These are phyloP conservation scores for Ceratocystis colombiana DNA, from an alignment of 2,329 filamentous ascomycete species.

Conservation along the genomic window DNA sequence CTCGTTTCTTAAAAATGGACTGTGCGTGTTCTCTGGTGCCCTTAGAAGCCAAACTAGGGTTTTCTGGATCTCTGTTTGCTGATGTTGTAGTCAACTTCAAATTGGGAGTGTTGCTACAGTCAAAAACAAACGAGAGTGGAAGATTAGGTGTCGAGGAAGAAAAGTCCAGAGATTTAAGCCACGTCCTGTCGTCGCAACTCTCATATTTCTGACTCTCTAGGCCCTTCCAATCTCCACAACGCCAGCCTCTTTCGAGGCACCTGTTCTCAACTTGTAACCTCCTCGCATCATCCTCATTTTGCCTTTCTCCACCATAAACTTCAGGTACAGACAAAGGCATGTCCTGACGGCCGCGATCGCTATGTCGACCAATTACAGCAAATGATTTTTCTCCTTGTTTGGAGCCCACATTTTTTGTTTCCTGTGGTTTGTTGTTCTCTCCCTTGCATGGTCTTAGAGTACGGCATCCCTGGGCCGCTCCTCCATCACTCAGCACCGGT, in stretches of 20 bases:
- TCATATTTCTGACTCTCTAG: background rate
- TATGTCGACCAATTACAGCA: background rate
- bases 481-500: constrained; percentile 16
- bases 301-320: background rate
- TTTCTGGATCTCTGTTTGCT: background rate
- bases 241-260: constrained; percentile 1
- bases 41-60: background rate
- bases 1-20: background rate
- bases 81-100: background rate
- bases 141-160: background rate
- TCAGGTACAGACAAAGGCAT: constrained; percentile 13
- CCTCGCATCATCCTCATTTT: constrained; percentile 14
- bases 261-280: background rate
- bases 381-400: background rate
- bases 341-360: background rate
- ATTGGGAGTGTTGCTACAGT: background rate
- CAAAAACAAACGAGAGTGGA: background rate
- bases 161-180: constrained; percentile 6
- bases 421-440: constrained; percentile 1
- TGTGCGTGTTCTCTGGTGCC: background rate
- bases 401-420: constrained; percentile 6
- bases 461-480: constrained; percentile 11
- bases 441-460: constrained; percentile 9
- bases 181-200: background rate
- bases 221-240: background rate